A percentile compares a stretch with the other conserved stretches of the same genome.
These are phyloP conservation scores for Ogataea haglerorum DNA, from an alignment of 805 yeast species.

Conservation along the genomic window DNA sequence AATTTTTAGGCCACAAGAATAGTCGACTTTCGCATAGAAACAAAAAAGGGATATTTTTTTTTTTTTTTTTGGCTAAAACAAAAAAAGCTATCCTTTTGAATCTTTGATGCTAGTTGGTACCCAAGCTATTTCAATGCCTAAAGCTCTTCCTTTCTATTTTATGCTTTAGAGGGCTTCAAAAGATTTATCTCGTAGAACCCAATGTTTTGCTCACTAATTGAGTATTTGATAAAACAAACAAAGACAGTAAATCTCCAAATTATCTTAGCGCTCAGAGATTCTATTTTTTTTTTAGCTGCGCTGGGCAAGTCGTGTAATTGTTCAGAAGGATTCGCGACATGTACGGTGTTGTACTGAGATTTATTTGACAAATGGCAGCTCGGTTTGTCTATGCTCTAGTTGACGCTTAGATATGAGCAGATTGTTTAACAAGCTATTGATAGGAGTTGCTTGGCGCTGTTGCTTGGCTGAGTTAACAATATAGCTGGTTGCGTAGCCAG, in stretches of 20 bases:
- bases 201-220: neutral
- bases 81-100: neutral
- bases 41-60: neutral
- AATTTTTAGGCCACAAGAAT: no score
- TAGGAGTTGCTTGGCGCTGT: neutral
- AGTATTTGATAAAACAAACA: neutral
- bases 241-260: conserved; percentile 4
- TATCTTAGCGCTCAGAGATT: conserved; percentile 5
- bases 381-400: neutral
- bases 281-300: neutral
- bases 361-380: conserved; percentile 2
- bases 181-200: no score
- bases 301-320: conserved; percentile 6
- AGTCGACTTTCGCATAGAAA: neutral
- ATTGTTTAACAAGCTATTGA: neutral
- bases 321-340: conserved; percentile 1
- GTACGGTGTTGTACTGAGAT: neutral
- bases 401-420: neutral
- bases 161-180: neutral
- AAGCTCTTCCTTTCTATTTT: neutral
- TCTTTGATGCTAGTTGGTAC: neutral
- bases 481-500: conserved; percentile 7
- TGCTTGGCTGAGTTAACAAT: conserved; percentile 7
- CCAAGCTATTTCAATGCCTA: no score
- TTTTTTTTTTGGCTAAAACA: neutral